These are phyloP conservation scores for Pseudohalonectria lignicola DNA, from an alignment of 2,329 filamentous ascomycete species.

Conservation along the genomic window DNA sequence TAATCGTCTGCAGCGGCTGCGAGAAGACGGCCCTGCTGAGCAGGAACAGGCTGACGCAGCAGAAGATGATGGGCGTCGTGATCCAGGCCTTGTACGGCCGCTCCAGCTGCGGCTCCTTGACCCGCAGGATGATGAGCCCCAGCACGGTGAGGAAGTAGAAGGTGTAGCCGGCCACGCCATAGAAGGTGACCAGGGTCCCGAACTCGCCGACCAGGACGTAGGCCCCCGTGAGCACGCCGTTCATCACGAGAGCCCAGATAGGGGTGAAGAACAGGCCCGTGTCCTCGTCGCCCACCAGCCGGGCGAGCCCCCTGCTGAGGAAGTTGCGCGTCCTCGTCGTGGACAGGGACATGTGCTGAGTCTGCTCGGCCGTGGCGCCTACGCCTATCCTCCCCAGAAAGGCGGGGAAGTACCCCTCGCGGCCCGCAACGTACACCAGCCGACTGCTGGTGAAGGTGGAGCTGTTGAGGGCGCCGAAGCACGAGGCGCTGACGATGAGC, in stretches of 20 bases:
- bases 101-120: constrained; percentile 78
- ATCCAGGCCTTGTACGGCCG: constrained; percentile 95
- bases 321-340: constrained; percentile 41
- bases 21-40: constrained; percentile 82
- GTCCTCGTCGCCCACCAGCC: constrained; percentile 64
- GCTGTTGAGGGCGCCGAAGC: constrained; percentile 90
- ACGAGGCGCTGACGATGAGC: constrained; percentile 80
- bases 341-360: constrained; percentile 22
- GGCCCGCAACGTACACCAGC: constrained; percentile 85
- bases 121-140: constrained; percentile 80
- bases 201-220: constrained; percentile 90
- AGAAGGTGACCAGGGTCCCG: constrained; percentile 85
- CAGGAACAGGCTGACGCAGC: constrained; percentile 90
- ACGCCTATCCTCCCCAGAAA: constrained; percentile 78
- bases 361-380: constrained; percentile 24
- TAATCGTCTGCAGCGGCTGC: constrained; percentile 78
- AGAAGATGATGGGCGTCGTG: constrained; percentile 92
- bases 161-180: constrained; percentile 91
- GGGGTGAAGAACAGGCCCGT: constrained; percentile 84
- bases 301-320: constrained; percentile 45
- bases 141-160: constrained; percentile 97
- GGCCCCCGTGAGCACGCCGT: constrained; percentile 57
- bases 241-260: constrained; percentile 82
- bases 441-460: constrained; percentile 88
- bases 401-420: constrained; percentile 83